These are phyloP conservation scores for Calonectria pauciramosa DNA, from an alignment of 2,329 filamentous ascomycete genomes.

Conservation along the genomic window DNA sequence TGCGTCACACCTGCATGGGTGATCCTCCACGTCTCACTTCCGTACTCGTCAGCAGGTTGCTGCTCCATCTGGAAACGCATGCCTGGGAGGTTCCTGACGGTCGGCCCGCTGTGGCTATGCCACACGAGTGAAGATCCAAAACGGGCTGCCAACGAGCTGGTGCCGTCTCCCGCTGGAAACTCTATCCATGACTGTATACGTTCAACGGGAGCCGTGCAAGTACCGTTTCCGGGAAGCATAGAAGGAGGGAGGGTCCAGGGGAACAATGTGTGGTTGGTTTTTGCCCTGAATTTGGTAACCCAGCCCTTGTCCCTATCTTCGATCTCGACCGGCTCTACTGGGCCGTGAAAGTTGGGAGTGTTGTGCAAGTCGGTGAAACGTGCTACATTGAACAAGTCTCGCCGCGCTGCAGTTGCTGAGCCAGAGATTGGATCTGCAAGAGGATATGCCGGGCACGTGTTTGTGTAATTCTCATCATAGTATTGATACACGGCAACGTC, in stretches of 20 bases:
- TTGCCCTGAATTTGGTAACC: conserved; percentile 60
- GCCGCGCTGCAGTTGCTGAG: conserved; percentile 83
- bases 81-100: conserved; percentile 66
- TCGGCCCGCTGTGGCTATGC: conserved; percentile 56
- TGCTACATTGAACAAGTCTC: conserved; percentile 90
- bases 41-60: conserved; percentile 62
- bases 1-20: conserved; percentile 85
- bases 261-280: conserved; percentile 86
- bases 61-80: conserved; percentile 77
- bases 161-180: conserved; percentile 65
- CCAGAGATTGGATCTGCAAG: conserved; percentile 74
- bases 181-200: conserved; percentile 79
- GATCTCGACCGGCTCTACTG: conserved; percentile 52
- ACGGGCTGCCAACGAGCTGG: conserved; percentile 49
- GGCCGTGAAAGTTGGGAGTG: conserved; percentile 74
- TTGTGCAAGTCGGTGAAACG: conserved; percentile 86
- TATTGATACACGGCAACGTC: conserved; percentile 50
- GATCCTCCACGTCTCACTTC: conserved; percentile 73
- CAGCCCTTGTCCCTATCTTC: conserved; percentile 63
- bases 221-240: conserved; percentile 82
- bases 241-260: conserved; percentile 90
- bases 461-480: conserved; percentile 62
- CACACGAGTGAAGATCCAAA: conserved; percentile 52
- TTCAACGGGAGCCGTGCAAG: conserved; percentile 79
- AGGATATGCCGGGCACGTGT: conserved; percentile 77